Base-by-base conservation (phyloP, 1,284 basidiomycete genomes). In the Moniliella sp. region DNA sequence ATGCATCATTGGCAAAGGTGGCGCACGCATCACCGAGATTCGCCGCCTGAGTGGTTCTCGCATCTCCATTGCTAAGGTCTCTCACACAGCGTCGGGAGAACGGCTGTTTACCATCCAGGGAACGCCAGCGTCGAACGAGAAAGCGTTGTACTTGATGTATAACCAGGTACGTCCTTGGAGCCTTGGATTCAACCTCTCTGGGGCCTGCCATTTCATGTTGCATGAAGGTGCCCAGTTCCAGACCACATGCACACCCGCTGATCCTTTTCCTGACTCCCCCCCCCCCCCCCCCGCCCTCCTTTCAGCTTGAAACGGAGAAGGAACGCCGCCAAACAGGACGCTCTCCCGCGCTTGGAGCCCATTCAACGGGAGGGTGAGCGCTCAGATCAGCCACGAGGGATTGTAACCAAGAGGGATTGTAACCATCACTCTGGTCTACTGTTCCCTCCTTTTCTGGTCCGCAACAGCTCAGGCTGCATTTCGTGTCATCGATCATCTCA, bases 41-140 rank as follows among this genome's bases (percentile, higher is more conserved):
- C 78, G 88, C 48, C 78, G 88, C 36, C 71, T 94, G 35, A 86
- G 81, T 40, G 88, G 88, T 28, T 86, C 81, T 46, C 81, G 84
- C 65, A 97, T 97, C 62, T 82, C 78, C 37, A 97, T 97, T 51
- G 91, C 88, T 50, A 97, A 97, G 66, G 78, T 82, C 31, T 83
- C 88, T 14, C 88, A 97, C 57, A 88, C 94, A 57, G 91, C 94
- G 57, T 83, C 83, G 32, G 88, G 88, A 48, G 88, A 97, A 67
- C 72, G 88, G 49, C 93, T 97, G 86, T 97, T 97, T 66, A 93
- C 91, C 39, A 94, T 97, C 59, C 73, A 93, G 39, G 88, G 88
- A 37, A 86, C 84, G 4, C 78, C 83, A 31, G 86, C 93, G 65
- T 42, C 45, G 19, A 48, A 46, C 39, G 46, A 50, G 29, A 47